Conservation (phyloP, 495 filamentous ascomycete species). For the Jackrogersella minutella region DNA sequence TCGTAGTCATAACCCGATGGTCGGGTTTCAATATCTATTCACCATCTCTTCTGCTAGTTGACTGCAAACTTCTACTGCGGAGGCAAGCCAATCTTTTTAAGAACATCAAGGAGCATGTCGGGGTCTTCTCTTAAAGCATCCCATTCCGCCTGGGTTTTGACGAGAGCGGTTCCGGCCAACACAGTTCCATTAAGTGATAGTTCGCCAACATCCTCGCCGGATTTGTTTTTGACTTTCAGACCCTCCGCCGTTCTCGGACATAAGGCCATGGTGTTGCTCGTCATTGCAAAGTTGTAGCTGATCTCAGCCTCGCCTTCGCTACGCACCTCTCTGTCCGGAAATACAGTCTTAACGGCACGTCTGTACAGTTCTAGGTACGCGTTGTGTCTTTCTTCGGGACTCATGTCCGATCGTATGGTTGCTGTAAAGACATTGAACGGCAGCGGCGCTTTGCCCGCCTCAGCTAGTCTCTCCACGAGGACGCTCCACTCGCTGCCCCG, state of each 20-base stretch:
- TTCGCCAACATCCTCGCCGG: constrained; percentile 60
- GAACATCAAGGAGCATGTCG: constrained; percentile 59
- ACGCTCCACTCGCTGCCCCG: constrained; percentile 53
- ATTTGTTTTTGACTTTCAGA: constrained; percentile 37
- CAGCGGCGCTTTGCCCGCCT: constrained; percentile 13
- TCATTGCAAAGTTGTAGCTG: constrained; percentile 85
- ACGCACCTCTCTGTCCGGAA: constrained; percentile 20
- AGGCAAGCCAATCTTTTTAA: constrained; percentile 69
- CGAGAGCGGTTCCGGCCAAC: constrained; percentile 81
- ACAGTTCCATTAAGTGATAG: constrained; percentile 80
- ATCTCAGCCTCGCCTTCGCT: constrained; percentile 62
- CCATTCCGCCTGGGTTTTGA: constrained; percentile 78
- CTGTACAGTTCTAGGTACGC: constrained; percentile 61
- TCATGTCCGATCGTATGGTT: constrained; percentile 39
- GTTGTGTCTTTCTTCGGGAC: constrained; percentile 37
- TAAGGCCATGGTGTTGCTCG: constrained; percentile 70
- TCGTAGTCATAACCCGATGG: neutral
- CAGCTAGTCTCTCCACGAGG: constrained; percentile 59
- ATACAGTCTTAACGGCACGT: constrained; percentile 52
- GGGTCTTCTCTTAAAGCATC: constrained; percentile 63
- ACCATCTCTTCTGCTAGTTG: neutral
- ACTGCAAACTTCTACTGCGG: constrained; percentile 7
- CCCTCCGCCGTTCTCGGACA: constrained; percentile 67
- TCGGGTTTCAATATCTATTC: neutral
- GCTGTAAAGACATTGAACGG: constrained; percentile 46